These are phyloP conservation scores for Daucus carota DNA, from an alignment of 129 eudicot species.

Conservation along the genomic window DNA sequence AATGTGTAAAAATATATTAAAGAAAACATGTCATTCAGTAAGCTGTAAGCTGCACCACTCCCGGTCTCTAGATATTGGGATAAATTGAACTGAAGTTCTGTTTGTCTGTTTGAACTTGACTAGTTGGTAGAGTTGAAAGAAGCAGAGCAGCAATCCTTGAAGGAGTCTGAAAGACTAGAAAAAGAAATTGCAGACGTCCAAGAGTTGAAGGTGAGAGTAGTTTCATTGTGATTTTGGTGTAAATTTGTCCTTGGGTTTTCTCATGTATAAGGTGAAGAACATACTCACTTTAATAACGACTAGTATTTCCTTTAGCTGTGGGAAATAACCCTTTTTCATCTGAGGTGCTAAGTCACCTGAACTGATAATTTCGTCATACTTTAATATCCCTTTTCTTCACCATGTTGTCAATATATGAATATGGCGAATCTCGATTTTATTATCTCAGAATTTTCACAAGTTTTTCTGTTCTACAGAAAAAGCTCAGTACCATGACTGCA, in stretches of 20 bases:
- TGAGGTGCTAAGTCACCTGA: no score
- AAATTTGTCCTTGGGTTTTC: neutral
- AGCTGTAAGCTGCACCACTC: neutral
- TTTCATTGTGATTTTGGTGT: neutral
- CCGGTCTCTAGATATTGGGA: neutral
- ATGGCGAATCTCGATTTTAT: neutral
- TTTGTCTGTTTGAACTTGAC: neutral
- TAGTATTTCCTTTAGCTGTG: no score
- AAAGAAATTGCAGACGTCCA: slow-evolving; percentile 86
- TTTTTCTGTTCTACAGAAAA: slow-evolving; percentile 33
- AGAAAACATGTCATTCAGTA: neutral
- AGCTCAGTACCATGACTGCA: slow-evolving; percentile 97
- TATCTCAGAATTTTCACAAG: neutral
- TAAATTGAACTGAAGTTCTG: neutral
- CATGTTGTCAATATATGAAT: neutral
- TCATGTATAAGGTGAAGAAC: neutral
- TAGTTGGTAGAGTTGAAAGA: slow-evolving; percentile 93
- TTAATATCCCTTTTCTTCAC: neutral
- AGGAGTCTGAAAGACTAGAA: slow-evolving; percentile 91
- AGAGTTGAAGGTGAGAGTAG: slow-evolving; percentile 65
- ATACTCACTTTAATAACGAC: no score
- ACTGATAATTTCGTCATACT: no score
- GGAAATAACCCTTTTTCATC: no score
- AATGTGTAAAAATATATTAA: neutral
- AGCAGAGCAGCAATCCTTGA: slow-evolving; percentile 71